phyloP scores from a whole-genome alignment of 2,329 filamentous ascomycete genomes.

The Fusarium sp. region DNA sequence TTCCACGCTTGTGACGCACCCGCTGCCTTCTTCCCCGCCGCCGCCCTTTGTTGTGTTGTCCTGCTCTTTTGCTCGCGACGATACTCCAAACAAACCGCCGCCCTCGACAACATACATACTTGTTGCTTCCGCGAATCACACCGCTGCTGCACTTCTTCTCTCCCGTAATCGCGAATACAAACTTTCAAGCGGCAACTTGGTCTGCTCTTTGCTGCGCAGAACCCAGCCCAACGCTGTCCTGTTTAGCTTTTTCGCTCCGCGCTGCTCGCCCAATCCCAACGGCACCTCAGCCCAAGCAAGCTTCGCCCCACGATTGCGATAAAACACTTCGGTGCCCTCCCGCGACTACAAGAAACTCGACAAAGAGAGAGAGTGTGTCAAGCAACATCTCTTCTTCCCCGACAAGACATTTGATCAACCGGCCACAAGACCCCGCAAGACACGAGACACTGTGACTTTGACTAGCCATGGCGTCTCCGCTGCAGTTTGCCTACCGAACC shows the following conservation, averaged over 20 bases:
- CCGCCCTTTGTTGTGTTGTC: conserved; percentile 16
- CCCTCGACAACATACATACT: conserved; percentile 12
- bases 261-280: conserved; percentile 27
- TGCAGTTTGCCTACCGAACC: conserved; percentile 97
- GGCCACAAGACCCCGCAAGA: conserved; percentile 45
- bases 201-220: conserved; percentile 39
- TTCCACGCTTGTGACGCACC: conserved; percentile 27
- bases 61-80: conserved; percentile 33
- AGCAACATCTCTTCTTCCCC: conserved; percentile 1
- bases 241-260: conserved; percentile 27
- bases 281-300: conserved; percentile 26
- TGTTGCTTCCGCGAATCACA: conserved; percentile 12
- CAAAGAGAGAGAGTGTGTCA: conserved; percentile 22
- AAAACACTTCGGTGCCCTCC: conserved; percentile 16
- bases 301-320: conserved; percentile 37
- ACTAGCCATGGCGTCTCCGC: conserved; percentile 92
- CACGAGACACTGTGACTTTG: conserved; percentile 78
- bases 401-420: conserved; percentile 44
- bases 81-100: conserved; percentile 18
- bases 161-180: conserved; percentile 1
- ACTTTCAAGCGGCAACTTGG: conserved; percentile 21
- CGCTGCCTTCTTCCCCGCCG: conserved; percentile 26
- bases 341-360: conserved; percentile 17
- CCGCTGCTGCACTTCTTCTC: background rate
- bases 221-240: conserved; percentile 7